Evolutionary conservation across 2,329 filamentous ascomycete species (phyloP).

Genomic region (Microdochium bolleyi): DNA sequence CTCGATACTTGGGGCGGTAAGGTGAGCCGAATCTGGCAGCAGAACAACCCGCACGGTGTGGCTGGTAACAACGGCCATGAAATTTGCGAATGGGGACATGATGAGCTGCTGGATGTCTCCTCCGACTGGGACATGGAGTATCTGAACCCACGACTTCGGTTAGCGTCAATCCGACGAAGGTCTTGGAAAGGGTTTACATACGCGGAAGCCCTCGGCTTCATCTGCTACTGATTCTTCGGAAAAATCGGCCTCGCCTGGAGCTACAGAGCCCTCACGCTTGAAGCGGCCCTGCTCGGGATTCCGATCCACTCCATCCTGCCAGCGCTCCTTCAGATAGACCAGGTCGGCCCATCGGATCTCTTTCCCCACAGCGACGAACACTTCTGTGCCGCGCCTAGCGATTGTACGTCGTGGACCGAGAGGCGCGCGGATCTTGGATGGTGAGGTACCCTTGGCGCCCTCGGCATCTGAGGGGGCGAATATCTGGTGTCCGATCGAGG

Average conservation of each 20-base stretch:
- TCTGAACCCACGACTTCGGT: constrained; percentile 33
- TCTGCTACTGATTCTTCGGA: constrained; percentile 16
- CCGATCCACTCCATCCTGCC: constrained; percentile 22
- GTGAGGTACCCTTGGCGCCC: constrained; percentile 25
- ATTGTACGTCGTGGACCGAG: constrained; percentile 57
- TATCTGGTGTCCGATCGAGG: constrained; percentile 68
- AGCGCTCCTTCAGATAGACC: constrained; percentile 63
- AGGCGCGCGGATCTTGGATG: constrained; percentile 32
- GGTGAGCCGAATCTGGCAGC: constrained; percentile 73
- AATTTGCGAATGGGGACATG: constrained; percentile 74
- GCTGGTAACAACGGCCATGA: constrained; percentile 76
- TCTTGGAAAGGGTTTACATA: constrained; percentile 23
- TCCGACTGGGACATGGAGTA: constrained; percentile 69
- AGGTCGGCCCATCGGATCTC: constrained; percentile 91
- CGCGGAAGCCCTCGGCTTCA: constrained; percentile 35
- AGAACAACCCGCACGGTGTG: constrained; percentile 84
- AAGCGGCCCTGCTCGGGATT: constrained; percentile 27
- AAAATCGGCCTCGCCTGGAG: constrained; percentile 21
- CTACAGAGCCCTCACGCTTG: constrained; percentile 39
- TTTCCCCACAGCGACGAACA: constrained; percentile 82
- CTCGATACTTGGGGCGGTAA: constrained; percentile 59
- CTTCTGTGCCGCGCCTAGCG: constrained; percentile 73
- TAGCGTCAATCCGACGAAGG: not conserved
- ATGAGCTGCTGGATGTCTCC: constrained; percentile 79
- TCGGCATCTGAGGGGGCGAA: constrained; percentile 49